Evolutionary conservation across 306 rosid species (phyloP).

Genomic region (Senna tora): DNA sequence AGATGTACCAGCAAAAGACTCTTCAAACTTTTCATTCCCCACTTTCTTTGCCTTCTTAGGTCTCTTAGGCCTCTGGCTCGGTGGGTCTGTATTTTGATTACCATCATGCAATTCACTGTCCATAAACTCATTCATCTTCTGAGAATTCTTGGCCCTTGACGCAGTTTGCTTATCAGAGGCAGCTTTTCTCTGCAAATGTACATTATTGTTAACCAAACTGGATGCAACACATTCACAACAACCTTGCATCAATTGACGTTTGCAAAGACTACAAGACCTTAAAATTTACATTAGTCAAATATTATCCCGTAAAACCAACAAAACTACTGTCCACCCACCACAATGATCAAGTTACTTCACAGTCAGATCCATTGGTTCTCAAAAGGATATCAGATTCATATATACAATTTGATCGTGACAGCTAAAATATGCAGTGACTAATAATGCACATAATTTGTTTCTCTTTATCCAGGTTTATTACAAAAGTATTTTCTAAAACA

Average conservation of each 20-base stretch:
- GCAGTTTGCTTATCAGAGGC: constrained; percentile 50
- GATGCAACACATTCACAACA: background rate
- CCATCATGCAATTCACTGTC: constrained; percentile 57
- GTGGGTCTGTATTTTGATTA: constrained; percentile 47
- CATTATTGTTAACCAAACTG: constrained; percentile 35
- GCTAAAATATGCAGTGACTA: constrained; percentile 1
- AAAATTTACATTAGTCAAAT: constrained; percentile 12
- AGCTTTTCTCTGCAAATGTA: constrained; percentile 69
- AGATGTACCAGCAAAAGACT: constrained; percentile 44
- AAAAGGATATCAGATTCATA: background rate
- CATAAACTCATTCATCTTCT: constrained; percentile 47
- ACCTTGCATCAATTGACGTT: constrained; percentile 3
- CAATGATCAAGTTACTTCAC: constrained; percentile 8
- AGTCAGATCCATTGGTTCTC: constrained; percentile 12
- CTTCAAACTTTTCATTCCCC: constrained; percentile 67
- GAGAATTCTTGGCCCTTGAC: constrained; percentile 52
- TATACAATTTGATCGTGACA: background rate
- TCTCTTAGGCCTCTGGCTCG: constrained; percentile 60
- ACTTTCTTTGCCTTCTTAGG: constrained; percentile 76
- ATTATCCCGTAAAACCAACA: background rate
- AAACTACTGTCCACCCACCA: background rate
- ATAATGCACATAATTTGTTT: background rate
- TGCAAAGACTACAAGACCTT: background rate
- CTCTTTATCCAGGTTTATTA: background rate
- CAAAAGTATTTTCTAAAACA: background rate